These are phyloP conservation scores for Cyclostephanos tholiformis DNA, from an alignment of 108 stramenopile genomes.

Conservation along the genomic window DNA sequence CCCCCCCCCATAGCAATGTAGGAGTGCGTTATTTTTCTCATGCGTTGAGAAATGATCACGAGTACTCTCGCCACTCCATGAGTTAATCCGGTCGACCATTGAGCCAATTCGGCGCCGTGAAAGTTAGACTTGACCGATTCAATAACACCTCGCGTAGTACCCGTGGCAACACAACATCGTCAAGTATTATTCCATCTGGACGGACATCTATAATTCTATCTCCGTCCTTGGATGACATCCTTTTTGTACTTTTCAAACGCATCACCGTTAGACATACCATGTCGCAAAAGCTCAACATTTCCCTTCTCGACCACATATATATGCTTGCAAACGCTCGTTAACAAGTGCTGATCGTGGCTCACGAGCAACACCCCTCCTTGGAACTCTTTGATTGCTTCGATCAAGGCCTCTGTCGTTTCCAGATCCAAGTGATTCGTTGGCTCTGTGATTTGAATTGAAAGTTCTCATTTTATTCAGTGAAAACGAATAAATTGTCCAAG, in stretches of 20 bases:
- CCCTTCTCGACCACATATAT: conserved; percentile 83
- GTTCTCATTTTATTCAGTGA: neutral
- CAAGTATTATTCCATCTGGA: neutral
- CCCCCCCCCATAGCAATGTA: too few species aligned
- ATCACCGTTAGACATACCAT: conserved; percentile 63
- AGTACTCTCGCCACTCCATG: too few species aligned
- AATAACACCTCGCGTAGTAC: too few species aligned
- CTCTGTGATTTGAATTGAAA: conserved; percentile 11
- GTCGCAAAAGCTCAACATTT: conserved; percentile 50
- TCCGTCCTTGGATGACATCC: conserved; percentile 56
- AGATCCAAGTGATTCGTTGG: conserved; percentile 64
- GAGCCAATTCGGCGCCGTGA: too few species aligned
- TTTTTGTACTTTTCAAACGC: conserved; percentile 83
- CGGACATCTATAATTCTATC: conserved; percentile 3
- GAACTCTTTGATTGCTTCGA: conserved; percentile 75
- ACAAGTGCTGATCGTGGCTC: conserved; percentile 88
- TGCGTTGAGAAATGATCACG: too few species aligned
- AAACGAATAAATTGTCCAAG: conserved; percentile 9
- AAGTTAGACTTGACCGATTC: too few species aligned
- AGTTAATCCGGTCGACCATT: too few species aligned
- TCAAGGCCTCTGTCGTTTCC: conserved; percentile 80
- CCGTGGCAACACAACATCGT: too few species aligned
- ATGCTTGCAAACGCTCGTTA: conserved; percentile 79
- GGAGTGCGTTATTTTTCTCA: too few species aligned
- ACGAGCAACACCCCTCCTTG: conserved; percentile 84